These are phyloP conservation scores for Xeromyces bisporus DNA, from an alignment of 495 filamentous ascomycete species.

Conservation along the genomic window DNA sequence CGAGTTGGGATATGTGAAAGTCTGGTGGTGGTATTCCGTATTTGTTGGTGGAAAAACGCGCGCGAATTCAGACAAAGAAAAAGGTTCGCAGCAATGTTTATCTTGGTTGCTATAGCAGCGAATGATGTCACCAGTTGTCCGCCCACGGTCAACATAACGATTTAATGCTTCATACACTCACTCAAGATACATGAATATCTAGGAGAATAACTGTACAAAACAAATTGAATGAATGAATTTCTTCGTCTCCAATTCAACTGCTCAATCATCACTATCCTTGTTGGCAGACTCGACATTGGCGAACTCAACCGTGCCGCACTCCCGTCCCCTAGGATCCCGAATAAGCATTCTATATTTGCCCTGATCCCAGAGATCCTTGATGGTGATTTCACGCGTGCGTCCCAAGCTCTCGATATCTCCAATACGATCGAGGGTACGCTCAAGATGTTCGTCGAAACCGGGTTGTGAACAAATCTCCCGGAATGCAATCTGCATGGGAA, in stretches of 20 bases:
- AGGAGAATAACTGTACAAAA: neutral
- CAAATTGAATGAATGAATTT: neutral
- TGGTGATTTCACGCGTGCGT: constrained; percentile 75
- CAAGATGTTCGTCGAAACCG: constrained; percentile 66
- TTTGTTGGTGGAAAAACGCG: no score
- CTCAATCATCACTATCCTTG: constrained; percentile 12
- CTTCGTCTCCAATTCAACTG: neutral
- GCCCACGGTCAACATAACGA: no score
- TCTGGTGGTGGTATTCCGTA: no score
- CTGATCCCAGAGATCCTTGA: constrained; percentile 64
- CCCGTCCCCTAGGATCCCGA: constrained; percentile 33
- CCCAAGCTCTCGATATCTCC: constrained; percentile 83
- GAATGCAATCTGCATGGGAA: constrained; percentile 93
- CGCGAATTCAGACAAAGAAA: no score
- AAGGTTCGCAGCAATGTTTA: no score
- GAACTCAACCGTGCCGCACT: constrained; percentile 28
- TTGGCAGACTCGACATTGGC: constrained; percentile 19
- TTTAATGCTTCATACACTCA: no score
- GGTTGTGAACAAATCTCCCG: constrained; percentile 52
- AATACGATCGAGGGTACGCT: constrained; percentile 71
- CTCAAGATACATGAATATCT: neutral
- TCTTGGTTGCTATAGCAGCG: no score
- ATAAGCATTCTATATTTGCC: constrained; percentile 62
- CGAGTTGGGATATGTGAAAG: no score
- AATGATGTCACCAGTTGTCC: no score